Evolutionary conservation across 2,329 filamentous ascomycete genomes (phyloP).

Genomic region (Thielaviopsis euricoi): DNA sequence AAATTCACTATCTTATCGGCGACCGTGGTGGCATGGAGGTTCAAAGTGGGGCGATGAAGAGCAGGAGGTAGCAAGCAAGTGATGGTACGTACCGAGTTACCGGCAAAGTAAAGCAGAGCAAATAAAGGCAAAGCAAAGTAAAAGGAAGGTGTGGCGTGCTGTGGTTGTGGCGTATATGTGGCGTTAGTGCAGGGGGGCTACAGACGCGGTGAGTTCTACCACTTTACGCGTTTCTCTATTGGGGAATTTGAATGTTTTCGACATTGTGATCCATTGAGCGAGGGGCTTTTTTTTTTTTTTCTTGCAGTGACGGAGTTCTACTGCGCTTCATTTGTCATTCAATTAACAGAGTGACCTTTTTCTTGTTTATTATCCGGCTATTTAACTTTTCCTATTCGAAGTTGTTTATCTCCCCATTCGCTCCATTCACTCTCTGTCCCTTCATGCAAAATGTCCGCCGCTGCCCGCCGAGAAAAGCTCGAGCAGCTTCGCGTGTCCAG

Average conservation of each 20-base stretch:
- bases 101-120: not conserved
- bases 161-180: not conserved
- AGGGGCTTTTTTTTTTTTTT: not conserved
- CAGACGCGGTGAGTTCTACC: not conserved
- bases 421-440: no score
- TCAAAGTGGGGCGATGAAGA: constrained; percentile 3
- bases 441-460: constrained; percentile 22
- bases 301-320: no score
- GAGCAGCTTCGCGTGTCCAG: constrained; percentile 74
- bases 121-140: no score
- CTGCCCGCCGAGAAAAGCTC: constrained; percentile 33
- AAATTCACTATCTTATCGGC: constrained; percentile 12
- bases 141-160: not conserved
- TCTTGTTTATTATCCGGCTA: not conserved
- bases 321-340: not conserved
- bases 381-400: not conserved
- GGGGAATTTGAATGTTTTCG: not conserved
- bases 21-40: constrained; percentile 4
- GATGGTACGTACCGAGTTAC: not conserved
- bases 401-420: not conserved
- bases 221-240: constrained; percentile 7
- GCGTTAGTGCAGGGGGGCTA: not conserved
- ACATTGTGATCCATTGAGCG: not conserved
- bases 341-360: not conserved
- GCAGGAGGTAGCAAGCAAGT: no score